Percentiles rank a stretch among this genome's conserved stretches.
These are phyloP conservation scores for Athelia sp. DNA, from an alignment of 1,284 basidiomycete species.

Conservation along the genomic window DNA sequence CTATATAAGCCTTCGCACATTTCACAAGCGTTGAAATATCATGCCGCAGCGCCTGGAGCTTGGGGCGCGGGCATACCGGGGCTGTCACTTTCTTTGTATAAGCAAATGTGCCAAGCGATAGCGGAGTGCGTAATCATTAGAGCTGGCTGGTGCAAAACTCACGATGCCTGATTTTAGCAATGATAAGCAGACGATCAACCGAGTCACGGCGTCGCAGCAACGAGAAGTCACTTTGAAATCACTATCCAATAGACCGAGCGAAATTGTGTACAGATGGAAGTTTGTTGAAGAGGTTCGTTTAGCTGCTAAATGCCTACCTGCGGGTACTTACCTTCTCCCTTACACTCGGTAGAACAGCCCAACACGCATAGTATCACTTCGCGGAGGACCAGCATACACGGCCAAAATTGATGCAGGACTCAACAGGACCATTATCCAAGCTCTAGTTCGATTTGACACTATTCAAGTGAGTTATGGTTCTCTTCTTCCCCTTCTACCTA, in stretches of 20 bases:
- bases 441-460: background rate
- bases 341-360: background rate
- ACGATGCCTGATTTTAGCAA: background rate
- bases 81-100: background rate
- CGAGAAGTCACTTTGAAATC: background rate
- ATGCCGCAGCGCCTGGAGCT: background rate
- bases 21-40: background rate
- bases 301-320: background rate
- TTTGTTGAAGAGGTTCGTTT: background rate
- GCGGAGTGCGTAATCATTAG: background rate
- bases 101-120: background rate
- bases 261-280: background rate
- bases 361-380: background rate
- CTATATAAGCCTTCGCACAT: background rate
- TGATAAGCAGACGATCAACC: background rate
- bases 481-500: background rate
- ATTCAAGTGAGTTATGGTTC: background rate
- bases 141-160: background rate
- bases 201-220: background rate
- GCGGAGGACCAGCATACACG: background rate
- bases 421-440: background rate
- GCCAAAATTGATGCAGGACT: background rate
- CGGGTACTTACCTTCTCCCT: background rate
- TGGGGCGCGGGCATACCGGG: background rate
- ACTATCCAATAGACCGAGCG: background rate